A percentile compares a stretch with the other conserved stretches of the same genome.
Conservation (phyloP, 768 basidiomycete species). For the Cantharellus cinnabarinus region DNA sequence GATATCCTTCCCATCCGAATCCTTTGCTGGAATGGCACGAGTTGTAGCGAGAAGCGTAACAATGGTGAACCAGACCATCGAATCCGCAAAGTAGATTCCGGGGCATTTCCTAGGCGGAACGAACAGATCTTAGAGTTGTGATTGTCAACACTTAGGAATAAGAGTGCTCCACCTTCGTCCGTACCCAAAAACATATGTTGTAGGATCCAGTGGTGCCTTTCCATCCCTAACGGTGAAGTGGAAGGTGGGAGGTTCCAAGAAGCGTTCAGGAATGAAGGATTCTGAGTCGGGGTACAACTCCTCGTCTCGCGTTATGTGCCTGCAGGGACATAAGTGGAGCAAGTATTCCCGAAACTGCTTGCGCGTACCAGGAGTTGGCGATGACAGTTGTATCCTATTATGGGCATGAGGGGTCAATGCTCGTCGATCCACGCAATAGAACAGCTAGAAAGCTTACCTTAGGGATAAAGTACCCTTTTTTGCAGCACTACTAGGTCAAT, state of each 20-base stretch:
- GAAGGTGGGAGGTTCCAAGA: neutral
- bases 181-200: neutral
- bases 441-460: neutral
- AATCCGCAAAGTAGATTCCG: neutral
- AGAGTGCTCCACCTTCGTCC: neutral
- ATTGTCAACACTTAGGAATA: neutral
- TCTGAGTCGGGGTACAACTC: constrained; percentile 2
- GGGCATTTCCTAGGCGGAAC: constrained; percentile 2
- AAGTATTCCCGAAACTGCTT: no score
- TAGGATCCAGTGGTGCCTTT: neutral
- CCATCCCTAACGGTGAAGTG: neutral
- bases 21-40: neutral
- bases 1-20: constrained; percentile 9
- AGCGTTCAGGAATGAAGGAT: constrained; percentile 1
- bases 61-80: neutral
- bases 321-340: neutral
- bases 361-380: no score
- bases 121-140: no score
- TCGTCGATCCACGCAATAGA: no score
- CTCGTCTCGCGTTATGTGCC: constrained; percentile 1
- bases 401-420: no score
- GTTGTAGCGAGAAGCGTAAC: neutral
- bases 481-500: no score
- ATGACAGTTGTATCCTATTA: no score
- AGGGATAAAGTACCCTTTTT: neutral